Percentiles rank a stretch among this genome's conserved stretches.
Evolutionary conservation across 2,329 filamentous ascomycete species (phyloP).

Genomic region (Elsinoe australis): DNA sequence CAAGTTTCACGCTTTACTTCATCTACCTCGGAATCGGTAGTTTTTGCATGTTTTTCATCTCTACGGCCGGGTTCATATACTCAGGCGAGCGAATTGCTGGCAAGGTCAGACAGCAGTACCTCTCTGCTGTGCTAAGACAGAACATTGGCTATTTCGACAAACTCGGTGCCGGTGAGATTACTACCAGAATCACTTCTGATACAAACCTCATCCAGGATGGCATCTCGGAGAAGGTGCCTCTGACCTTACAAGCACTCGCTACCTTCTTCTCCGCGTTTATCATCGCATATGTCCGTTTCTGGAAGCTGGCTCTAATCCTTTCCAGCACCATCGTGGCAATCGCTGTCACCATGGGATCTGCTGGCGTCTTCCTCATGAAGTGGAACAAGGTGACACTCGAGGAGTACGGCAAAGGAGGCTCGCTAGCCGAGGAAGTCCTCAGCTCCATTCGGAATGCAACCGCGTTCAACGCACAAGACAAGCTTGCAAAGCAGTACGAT

Average conservation of each 20-base stretch:
- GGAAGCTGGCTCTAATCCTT: conserved; percentile 87
- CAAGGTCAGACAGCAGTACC: conserved; percentile 63
- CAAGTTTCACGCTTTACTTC: conserved; percentile 67
- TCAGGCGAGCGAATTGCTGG: conserved; percentile 42
- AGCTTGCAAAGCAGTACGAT: conserved; percentile 82
- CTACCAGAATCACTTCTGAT: conserved; percentile 87
- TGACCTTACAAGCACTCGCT: conserved; percentile 67
- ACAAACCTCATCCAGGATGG: conserved; percentile 91
- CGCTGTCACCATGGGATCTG: conserved; percentile 64
- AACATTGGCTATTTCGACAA: conserved; percentile 94
- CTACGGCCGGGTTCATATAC: conserved; percentile 82
- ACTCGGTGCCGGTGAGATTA: conserved; percentile 85
- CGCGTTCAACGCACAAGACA: conserved; percentile 88
- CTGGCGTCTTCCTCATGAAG: conserved; percentile 68
- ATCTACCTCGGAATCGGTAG: conserved; percentile 76
- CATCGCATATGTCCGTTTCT: conserved; percentile 84
- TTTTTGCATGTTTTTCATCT: conserved; percentile 68
- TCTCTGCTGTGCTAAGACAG: conserved; percentile 74
- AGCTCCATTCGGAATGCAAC: conserved; percentile 87
- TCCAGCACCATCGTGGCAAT: conserved; percentile 74
- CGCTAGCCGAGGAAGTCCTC: conserved; percentile 86
- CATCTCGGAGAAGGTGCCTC: conserved; percentile 78
- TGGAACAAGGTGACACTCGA: conserved; percentile 71
- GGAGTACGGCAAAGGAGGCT: conserved; percentile 76
- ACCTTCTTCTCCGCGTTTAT: conserved; percentile 85